A percentile compares a stretch with the other conserved stretches of the same genome.
phyloP scores from a whole-genome alignment of 345 rosid species.

The Arabidopsis arenosa region DNA sequence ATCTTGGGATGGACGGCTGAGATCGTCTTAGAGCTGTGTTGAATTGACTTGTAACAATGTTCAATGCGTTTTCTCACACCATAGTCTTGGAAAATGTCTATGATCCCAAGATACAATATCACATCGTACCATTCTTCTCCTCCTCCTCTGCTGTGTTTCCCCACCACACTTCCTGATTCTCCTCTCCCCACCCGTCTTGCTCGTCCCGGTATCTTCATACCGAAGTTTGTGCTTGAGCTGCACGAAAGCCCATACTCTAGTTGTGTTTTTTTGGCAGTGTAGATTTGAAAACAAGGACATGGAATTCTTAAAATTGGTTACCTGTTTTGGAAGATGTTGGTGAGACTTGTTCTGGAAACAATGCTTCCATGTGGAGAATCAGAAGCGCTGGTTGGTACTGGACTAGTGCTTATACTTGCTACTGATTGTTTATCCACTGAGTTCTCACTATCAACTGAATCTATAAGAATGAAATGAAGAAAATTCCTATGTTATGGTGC shows the following conservation, averaged over 20 bases:
- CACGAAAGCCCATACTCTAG: not conserved
- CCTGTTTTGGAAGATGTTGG: conserved; percentile 46
- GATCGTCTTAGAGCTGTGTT: conserved; percentile 54
- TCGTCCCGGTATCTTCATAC: conserved; percentile 53
- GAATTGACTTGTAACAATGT: conserved; percentile 61
- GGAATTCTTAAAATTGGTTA: conserved; percentile 16
- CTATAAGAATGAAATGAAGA: conserved; percentile 23
- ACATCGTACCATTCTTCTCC: conserved; percentile 48
- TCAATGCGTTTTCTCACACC: conserved; percentile 55
- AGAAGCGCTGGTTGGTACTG: conserved; percentile 32
- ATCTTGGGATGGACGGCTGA: conserved; percentile 61
- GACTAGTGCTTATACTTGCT: conserved; percentile 37
- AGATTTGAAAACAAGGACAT: not conserved
- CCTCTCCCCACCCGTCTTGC: conserved; percentile 45
- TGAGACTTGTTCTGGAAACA: conserved; percentile 9
- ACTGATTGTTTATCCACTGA: conserved; percentile 34
- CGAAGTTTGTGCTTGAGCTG: conserved; percentile 50
- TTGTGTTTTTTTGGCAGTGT: not conserved
- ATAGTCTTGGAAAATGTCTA: conserved; percentile 58
- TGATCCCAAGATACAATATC: conserved; percentile 51
- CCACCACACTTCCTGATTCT: conserved; percentile 29
- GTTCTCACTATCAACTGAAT: conserved; percentile 42
- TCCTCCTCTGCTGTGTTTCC: conserved; percentile 31
- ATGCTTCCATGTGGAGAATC: conserved; percentile 41
- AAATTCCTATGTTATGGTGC: not conserved